These are phyloP conservation scores for Filobasidium floriforme DNA, from an alignment of 768 basidiomycete genomes.

Conservation along the genomic window DNA sequence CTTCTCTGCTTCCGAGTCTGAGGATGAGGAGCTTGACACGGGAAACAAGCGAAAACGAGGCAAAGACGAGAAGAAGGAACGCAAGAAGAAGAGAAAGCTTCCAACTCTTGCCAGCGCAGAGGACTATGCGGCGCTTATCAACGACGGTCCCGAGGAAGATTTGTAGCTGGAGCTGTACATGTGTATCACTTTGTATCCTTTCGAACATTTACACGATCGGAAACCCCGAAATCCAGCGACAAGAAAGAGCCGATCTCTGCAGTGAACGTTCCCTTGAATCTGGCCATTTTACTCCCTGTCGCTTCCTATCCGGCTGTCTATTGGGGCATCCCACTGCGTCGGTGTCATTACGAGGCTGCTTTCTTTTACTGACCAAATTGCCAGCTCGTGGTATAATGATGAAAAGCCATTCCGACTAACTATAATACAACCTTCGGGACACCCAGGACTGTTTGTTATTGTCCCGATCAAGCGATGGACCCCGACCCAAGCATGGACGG, in stretches of 20 bases:
- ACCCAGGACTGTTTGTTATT: neutral
- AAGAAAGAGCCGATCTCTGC: too few relatives aligned
- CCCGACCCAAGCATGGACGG: neutral
- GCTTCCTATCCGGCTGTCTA: too few relatives aligned
- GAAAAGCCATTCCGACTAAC: too few relatives aligned
- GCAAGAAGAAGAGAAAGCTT: slow-evolving; percentile 58
- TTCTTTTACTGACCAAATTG: too few relatives aligned
- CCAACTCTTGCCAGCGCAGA: slow-evolving; percentile 43
- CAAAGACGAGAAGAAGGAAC: slow-evolving; percentile 46
- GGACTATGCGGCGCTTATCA: slow-evolving; percentile 45
- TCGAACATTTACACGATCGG: too few relatives aligned
- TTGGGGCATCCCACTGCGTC: too few relatives aligned
- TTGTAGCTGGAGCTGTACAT: slow-evolving; percentile 21
- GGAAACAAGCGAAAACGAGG: slow-evolving; percentile 47
- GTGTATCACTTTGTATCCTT: neutral
- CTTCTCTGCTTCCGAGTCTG: slow-evolving; percentile 17
- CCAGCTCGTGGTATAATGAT: too few relatives aligned
- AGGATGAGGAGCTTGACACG: slow-evolving; percentile 47
- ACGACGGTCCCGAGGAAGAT: slow-evolving; percentile 42
- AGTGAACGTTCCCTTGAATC: too few relatives aligned
- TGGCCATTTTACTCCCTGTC: too few relatives aligned
- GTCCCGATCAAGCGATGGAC: neutral
- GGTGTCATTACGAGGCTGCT: too few relatives aligned
- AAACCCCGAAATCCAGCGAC: too few relatives aligned
- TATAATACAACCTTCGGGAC: too few relatives aligned